Evolutionary conservation across 2,329 filamentous ascomycete genomes (phyloP), one percentile per base, ranked within the genome.

Genomic region (Beauveria asiatica): DNA sequence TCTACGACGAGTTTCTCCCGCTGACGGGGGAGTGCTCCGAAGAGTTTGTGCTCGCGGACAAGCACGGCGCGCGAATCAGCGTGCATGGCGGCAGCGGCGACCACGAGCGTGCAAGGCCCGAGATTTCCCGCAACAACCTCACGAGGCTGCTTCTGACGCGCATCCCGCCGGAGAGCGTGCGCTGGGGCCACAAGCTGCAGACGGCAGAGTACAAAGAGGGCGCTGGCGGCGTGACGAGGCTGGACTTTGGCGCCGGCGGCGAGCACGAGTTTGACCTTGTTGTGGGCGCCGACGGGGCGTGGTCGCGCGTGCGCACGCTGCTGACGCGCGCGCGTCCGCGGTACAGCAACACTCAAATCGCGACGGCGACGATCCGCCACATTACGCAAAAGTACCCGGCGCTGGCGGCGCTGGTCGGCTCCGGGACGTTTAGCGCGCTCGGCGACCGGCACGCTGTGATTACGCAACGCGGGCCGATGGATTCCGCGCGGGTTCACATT

Each of bases 1-100:
- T 71, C 45, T 80, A 75, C 70, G 85, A 90, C 67, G 81, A 88
- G 62, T 90, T 97, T 49, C 79, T 96, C 6, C 75, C 78, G 48
- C 85, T 90, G 72, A 86, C 75, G 1, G 70, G 72, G 33, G 75
- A 76, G 4, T 78, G 78, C 62, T 70, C 70, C 57, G 74, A 80
- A 50, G 70, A 68, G 2, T 59, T 72, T 37, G 72, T 73, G 49
- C 48, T 79, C 13, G 67, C 73, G 7, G 60, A 65, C 27, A 68
- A 66, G 5, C 54, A 65, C 8, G 73, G 70, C 16, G 61, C 60
- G 3, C 60, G 70, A 10, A 25, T 67, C 10, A 59, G 68, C 37
- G 58, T 51, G 42, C 0, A 65, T 67, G n/a, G 51, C 63, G 45
- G 11, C 13, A 2, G 30, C 13, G 19, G n/a, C 5, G 10, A 39